Base-by-base conservation (phyloP, 192 early-diverging fungal genomes). In the Coemansia sp. region DNA sequence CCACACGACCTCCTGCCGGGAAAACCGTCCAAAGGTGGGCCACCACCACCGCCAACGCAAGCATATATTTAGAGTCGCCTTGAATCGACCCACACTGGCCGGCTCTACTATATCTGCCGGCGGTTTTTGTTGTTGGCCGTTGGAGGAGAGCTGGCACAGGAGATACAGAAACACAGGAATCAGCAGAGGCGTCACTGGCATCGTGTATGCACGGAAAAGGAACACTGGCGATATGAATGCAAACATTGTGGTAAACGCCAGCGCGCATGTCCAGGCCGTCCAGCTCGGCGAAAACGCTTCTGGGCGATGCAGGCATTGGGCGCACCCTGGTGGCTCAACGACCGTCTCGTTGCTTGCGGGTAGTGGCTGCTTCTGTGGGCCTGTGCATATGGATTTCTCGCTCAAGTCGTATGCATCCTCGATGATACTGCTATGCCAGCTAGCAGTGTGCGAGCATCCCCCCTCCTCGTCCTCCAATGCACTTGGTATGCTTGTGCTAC, bases 1-100 rank as follows among this genome's bases (percentile, higher is more conserved):
- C 77, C 77, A 80, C 33, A 72, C 77, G 49, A 80, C 74, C 24
- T 80, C 77, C 30, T 80, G 68, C 41, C 62, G 46, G 16, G 62
- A 62, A 41, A 79, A 74, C 30, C 30, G 48, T 16, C 38, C 61
- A 9, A 70, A 52, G 8, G 30, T 30, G 30, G 48, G 12, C 9
- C 59, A 33, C 26, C 36, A 15, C 9, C 59, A 33, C 26, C 36
- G 55, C 24, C 34, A 61, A 14, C 61, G 41, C 5, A 46, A 18
- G 14, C 44, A 46, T 53, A 34, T n/a, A 9, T 18, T 30, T 26
- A 33, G 63, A 39, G 1, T 4, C 30, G 63, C 44, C 14, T 51
- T 35, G 18, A 16, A n/a, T 7, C 34, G 49, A 14, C 21, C 7
- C 38, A 11, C 41, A 6, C 8, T 30, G 21, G 24, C 16, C 44